phyloP scores from a whole-genome alignment of 1,139 yeast genomes.

The Zygosaccharomyces pseudobailii region DNA sequence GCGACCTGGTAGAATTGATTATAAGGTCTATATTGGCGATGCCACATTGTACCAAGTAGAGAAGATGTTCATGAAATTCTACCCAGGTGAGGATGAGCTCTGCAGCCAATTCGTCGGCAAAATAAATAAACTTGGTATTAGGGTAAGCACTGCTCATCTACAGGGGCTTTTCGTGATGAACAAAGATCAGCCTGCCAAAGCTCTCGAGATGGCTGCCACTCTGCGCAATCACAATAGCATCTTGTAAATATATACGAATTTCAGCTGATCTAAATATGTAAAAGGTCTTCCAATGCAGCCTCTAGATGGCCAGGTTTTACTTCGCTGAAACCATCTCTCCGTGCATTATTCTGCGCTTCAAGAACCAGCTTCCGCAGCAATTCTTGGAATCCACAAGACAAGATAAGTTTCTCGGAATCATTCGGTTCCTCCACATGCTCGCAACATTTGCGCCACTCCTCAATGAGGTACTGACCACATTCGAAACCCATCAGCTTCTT shows the following conservation, averaged over 20 bases:
- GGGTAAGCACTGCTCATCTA: constrained; percentile 86
- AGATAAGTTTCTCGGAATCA: constrained; percentile 14
- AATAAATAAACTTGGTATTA: constrained; percentile 47
- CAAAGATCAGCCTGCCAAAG: constrained; percentile 75
- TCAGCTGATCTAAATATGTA: constrained; percentile 1
- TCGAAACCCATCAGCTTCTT: constrained; percentile 2
- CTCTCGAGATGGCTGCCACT: constrained; percentile 60
- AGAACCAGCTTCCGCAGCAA: constrained; percentile 15
- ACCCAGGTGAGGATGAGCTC: constrained; percentile 56
- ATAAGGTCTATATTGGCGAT: constrained; percentile 73
- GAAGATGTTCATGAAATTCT: constrained; percentile 83
- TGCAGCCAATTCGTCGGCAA: constrained; percentile 59
- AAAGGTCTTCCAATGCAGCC: constrained; percentile 14
- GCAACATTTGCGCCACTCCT: constrained; percentile 8
- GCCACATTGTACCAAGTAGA: constrained; percentile 78
- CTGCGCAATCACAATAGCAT: constrained; percentile 8
- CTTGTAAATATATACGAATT: constrained; percentile 3
- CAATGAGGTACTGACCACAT: constrained; percentile 3
- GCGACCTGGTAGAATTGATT: constrained; percentile 94
- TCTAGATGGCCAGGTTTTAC: constrained; percentile 20
- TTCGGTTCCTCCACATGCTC: constrained; percentile 11
- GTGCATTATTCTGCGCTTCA: constrained; percentile 20
- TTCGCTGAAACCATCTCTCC: constrained; percentile 17
- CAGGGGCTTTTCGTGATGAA: constrained; percentile 95
- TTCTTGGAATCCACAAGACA: constrained; percentile 20